A percentile compares a stretch with the other conserved stretches of the same genome.
Conservation (phyloP, 2,329 filamentous ascomycete species). For the Stachybotrys chlorohalonatus region DNA sequence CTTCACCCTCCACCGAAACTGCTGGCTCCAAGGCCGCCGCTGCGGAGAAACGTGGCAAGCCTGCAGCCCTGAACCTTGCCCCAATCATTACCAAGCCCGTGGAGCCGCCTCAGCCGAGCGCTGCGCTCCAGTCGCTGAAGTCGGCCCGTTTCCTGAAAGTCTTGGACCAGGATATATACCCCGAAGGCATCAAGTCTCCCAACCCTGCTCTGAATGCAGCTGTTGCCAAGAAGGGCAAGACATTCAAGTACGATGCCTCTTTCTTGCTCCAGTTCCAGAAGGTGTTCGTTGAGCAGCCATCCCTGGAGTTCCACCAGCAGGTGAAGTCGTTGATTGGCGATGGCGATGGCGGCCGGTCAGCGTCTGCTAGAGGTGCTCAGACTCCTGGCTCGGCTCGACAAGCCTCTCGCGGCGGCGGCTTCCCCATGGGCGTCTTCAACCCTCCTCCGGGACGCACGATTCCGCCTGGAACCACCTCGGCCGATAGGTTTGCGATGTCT, state of each 20-base stretch:
- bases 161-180: slow-evolving; percentile 72
- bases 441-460: slow-evolving; percentile 44
- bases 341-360: slow-evolving; percentile 52
- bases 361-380: slow-evolving; percentile 40
- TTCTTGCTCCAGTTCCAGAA: slow-evolving; percentile 95
- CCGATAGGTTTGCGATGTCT: slow-evolving; percentile 63
- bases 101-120: slow-evolving; percentile 86
- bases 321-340: slow-evolving; percentile 84
- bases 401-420: slow-evolving; percentile 42
- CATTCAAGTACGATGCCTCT: slow-evolving; percentile 89
- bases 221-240: slow-evolving; percentile 68
- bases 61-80: slow-evolving; percentile 78
- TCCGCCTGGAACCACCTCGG: slow-evolving; percentile 68
- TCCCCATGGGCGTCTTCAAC: slow-evolving; percentile 65
- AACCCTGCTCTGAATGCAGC: slow-evolving; percentile 84
- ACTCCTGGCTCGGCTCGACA: slow-evolving; percentile 43
- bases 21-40: slow-evolving; percentile 41
- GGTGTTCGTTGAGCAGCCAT: slow-evolving; percentile 95
- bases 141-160: slow-evolving; percentile 81
- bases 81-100: slow-evolving; percentile 73
- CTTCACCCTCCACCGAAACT: slow-evolving; percentile 31
- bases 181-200: slow-evolving; percentile 73
- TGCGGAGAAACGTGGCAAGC: slow-evolving; percentile 61
- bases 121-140: slow-evolving; percentile 86
- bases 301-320: slow-evolving; percentile 83